Evolutionary conservation across 2,329 filamentous ascomycete genomes (phyloP), one percentile per base, ranked within the genome.

Genomic region (Tetracladium maxilliforme): DNA sequence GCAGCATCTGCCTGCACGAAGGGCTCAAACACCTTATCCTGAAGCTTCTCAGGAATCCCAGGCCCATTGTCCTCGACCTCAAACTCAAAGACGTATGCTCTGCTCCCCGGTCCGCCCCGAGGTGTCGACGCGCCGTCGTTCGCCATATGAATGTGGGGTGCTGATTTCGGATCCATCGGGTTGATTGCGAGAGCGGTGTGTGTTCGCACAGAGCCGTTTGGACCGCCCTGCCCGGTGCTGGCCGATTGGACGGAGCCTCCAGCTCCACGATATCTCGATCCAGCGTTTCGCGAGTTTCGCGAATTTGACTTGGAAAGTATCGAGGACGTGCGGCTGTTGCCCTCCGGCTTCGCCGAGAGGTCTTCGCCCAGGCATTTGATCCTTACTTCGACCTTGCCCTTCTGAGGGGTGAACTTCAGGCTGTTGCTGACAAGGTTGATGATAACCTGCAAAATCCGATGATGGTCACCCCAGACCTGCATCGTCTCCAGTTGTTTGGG

Each of bases 371-470:
- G 37, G 39, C 81, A 92, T 34, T 68, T 70, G 29, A 94, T 84
- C 6, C 71, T 68, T 7, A 93, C 65, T 14, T 71, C 64, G 4
- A 94, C 80, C 16, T 61, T 74, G 6, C 84, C 84, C 2, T 73
- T 73, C 6, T 69, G 49, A 0, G 82, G 79, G 0, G 86, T 93
- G 42, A 94, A 93, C 45, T 94, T 94, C 21, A 93, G 55, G 45
- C 78, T 82, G 52, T 94, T 94, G 48, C 79, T 86, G 23, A 92
- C 82, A 16, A 94, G 58, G 42, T 92, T 92, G 56, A 92, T 93
- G 23, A 93, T 69, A n/a, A 93, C 79, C 45, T 93, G 86, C 14
- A 92, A 54, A 19, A 93, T 90, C 22, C 86, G 65, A 42, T 93
- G 83, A 36, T 90, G 79, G 39, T 94, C 86, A n/a, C 86, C 86